These are phyloP conservation scores for Trypanosoma melophagium DNA, from an alignment of 208 protist genomes.

Conservation along the genomic window DNA sequence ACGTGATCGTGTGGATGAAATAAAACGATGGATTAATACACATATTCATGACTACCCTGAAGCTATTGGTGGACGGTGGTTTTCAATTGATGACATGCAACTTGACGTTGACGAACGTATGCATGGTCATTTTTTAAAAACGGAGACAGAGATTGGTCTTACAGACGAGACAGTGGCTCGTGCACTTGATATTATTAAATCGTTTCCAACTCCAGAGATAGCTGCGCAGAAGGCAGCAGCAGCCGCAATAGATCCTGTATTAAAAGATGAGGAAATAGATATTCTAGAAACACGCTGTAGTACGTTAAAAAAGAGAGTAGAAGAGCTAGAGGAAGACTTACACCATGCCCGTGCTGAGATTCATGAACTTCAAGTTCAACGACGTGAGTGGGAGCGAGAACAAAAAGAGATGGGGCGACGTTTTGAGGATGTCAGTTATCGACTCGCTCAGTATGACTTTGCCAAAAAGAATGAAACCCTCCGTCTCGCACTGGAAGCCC, in stretches of 20 bases:
- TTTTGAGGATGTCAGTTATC: constrained; percentile 74
- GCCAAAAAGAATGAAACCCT: constrained; percentile 53
- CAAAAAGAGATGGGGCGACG: constrained; percentile 35
- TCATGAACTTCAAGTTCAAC: constrained; percentile 1
- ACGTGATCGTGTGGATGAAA: constrained; percentile 82
- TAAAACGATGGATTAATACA: constrained; percentile 71
- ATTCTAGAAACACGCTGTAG: constrained; percentile 50
- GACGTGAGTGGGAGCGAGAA: constrained; percentile 32
- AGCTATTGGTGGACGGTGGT: constrained; percentile 76
- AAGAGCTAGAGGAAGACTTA: constrained; percentile 35
- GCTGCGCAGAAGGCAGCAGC: constrained; percentile 33
- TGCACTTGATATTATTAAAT: constrained; percentile 36
- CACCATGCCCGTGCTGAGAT: neutral
- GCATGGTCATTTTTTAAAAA: constrained; percentile 78
- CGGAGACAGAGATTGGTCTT: constrained; percentile 67
- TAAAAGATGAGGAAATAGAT: constrained; percentile 71
- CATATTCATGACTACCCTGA: constrained; percentile 73
- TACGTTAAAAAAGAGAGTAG: constrained; percentile 13
- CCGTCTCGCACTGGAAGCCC: constrained; percentile 45
- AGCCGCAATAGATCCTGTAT: constrained; percentile 51
- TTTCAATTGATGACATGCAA: constrained; percentile 89
- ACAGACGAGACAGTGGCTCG: constrained; percentile 50
- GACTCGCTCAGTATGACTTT: constrained; percentile 64
- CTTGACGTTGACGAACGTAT: constrained; percentile 81
- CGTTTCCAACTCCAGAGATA: constrained; percentile 38